phyloP scores from a whole-genome alignment of 768 basidiomycete species.

The Termitomyces sp. region DNA sequence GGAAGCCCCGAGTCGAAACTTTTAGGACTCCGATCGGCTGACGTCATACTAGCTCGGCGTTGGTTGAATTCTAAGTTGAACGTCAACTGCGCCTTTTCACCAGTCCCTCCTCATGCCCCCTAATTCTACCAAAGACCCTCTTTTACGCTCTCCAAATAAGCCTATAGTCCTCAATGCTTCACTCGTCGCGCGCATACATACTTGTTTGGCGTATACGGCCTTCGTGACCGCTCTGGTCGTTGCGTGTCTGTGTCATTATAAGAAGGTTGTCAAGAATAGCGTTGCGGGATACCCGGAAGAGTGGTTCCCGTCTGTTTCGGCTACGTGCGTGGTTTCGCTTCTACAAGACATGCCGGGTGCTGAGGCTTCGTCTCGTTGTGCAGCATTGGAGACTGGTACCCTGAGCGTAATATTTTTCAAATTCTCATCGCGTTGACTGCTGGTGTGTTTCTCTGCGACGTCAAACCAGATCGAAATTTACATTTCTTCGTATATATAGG shows the following conservation, averaged over 20 bases:
- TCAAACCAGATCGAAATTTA: neutral
- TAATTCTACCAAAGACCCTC: constrained; percentile 3
- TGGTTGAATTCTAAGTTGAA: neutral
- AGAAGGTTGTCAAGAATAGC: constrained; percentile 82
- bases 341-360: neutral
- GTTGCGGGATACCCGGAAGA: constrained; percentile 83
- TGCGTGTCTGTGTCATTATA: constrained; percentile 72
- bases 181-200: constrained; percentile 62
- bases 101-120: constrained; percentile 6
- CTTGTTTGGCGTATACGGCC: constrained; percentile 60
- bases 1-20: neutral
- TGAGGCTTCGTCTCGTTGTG: constrained; percentile 5
- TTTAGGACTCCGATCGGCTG: neutral
- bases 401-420: constrained; percentile 83
- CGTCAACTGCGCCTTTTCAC: neutral
- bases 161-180: constrained; percentile 43
- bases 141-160: neutral
- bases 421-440: constrained; percentile 85
- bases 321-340: constrained; percentile 51
- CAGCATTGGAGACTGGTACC: constrained; percentile 91
- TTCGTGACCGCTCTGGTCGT: constrained; percentile 64
- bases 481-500: constrained; percentile 34
- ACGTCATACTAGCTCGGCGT: constrained; percentile 6
- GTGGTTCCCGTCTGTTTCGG: constrained; percentile 90
- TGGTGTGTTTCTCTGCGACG: constrained; percentile 32